Conservation (phyloP, 768 basidiomycete genomes). For the Rhizopogon salebrosus region DNA sequence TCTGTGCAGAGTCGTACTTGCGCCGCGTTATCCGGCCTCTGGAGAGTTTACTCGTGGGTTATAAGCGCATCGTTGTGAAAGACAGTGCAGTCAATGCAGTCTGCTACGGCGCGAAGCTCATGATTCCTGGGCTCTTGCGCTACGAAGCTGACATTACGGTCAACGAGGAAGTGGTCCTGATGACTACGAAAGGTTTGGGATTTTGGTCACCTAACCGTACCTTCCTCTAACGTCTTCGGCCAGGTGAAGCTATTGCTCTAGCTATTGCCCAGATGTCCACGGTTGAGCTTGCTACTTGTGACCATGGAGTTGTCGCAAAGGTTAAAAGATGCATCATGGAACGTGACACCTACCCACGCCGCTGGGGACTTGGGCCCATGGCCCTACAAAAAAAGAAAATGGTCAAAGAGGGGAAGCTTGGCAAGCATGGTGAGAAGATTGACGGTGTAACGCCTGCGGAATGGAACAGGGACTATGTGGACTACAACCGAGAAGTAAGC, state of each 20-base stretch:
- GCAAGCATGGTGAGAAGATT: slow-evolving; percentile 89
- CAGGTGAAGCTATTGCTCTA: slow-evolving; percentile 90
- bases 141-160: slow-evolving; percentile 94
- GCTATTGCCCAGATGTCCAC: slow-evolving; percentile 98
- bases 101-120: slow-evolving; percentile 98
- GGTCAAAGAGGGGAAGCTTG: slow-evolving; percentile 95
- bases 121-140: slow-evolving; percentile 97
- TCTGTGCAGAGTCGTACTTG: slow-evolving; percentile 82
- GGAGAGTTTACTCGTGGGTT: slow-evolving; percentile 89
- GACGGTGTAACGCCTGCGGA: slow-evolving; percentile 83
- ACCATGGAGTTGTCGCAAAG: slow-evolving; percentile 98
- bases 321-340: slow-evolving; percentile 99
- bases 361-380: slow-evolving; percentile 98
- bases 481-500: slow-evolving; percentile 72
- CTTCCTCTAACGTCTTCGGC: slow-evolving; percentile 4
- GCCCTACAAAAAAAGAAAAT: slow-evolving; percentile 97
- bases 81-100: slow-evolving; percentile 99
- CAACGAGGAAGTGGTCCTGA: slow-evolving; percentile 93
- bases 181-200: slow-evolving; percentile 90
- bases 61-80: slow-evolving; percentile 98
- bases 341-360: slow-evolving; percentile 93
- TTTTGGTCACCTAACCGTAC: neutral
- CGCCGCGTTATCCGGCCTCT: slow-evolving; percentile 92
- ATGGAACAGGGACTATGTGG: slow-evolving; percentile 92
- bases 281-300: slow-evolving; percentile 95